Evolutionary conservation across 2,329 filamentous ascomycete genomes (phyloP), one percentile per base, ranked within the genome.

Genomic region (Paraphaeosphaeria sporulosa): DNA sequence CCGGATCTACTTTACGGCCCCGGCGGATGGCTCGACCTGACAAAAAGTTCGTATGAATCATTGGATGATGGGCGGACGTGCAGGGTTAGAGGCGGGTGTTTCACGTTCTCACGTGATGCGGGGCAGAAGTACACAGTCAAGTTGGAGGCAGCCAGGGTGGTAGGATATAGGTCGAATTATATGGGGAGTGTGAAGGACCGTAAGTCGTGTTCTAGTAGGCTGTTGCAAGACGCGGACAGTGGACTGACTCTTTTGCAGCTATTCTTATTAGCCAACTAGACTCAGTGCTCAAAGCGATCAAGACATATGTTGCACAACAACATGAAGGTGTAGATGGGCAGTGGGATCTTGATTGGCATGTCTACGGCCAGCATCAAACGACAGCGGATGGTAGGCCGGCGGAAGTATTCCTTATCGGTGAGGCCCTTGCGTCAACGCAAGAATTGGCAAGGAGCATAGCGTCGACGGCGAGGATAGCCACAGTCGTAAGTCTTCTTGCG

Each of bases 1-100:
- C 84, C 85, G 0, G 85, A 87, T 66, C 64, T 82, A 1, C 65
- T 86, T 1, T 61, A 73, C 5, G 85, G 85, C 0, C 85, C 85
- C 0, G 85, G 84, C 0, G 85, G 84, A 0, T 67, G 72, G 7
- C 73, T 86, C 0, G 72, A 83, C 44, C 70, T 86, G 0, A 72
- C 73, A 0, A 49, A 71, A 0, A 74, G 81, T 1, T 76, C 64
- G 1, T 85, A 84, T 59, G 75, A 82, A 58, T 78, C 83, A 63
- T 64, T 83, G 3, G 62, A 66, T 0, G 80, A 72, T 58, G 62
- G 55, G 0, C 68, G 74, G 7, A 80, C 79, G 0, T 77, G 80
- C 1, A 76, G 81, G 17, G 79, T 83, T 0, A 67, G 74, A 0
- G 80, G 80, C 0, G 78, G 78, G 60, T 25, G 61, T 61, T 72